phyloP scores from a whole-genome alignment of 345 rosid species.

The Abelmoschus esculentus region DNA sequence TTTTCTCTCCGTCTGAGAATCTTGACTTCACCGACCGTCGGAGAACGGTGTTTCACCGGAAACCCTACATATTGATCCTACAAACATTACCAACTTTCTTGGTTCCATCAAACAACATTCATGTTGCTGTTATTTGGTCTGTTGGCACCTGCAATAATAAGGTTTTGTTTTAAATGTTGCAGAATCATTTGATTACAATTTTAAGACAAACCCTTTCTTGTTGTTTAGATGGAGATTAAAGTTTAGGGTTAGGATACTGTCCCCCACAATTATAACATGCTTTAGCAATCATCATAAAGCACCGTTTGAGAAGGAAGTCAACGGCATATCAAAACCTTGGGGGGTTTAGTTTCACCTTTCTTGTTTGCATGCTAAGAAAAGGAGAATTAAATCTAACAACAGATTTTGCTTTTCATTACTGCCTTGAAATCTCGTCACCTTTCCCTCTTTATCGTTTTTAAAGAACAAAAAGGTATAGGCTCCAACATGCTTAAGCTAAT shows the following conservation, averaged over 20 bases:
- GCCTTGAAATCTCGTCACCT: conserved; percentile 1
- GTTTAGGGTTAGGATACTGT: conserved; percentile 52
- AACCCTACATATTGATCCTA: background rate
- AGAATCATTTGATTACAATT: no score
- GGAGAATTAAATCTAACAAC: conserved; percentile 30
- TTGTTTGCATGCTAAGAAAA: conserved; percentile 20
- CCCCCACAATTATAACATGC: conserved; percentile 54
- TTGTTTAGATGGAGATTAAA: background rate
- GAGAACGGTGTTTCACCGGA: no score
- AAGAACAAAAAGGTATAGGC: background rate
- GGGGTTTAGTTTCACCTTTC: background rate
- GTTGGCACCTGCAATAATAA: conserved; percentile 24
- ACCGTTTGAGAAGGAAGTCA: conserved; percentile 54
- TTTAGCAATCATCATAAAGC: conserved; percentile 60
- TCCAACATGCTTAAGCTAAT: background rate
- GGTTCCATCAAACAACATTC: conserved; percentile 16
- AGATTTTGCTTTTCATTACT: conserved; percentile 25
- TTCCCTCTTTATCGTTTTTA: background rate
- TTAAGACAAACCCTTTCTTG: conserved; percentile 2
- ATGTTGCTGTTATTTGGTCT: conserved; percentile 26
- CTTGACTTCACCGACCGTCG: conserved; percentile 34
- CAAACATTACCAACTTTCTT: background rate
- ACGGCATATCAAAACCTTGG: conserved; percentile 20
- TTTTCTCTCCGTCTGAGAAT: conserved; percentile 43
- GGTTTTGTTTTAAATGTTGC: conserved; percentile 17